Evolutionary conservation across 768 basidiomycete species (phyloP), one percentile per base, ranked within the genome.

Genomic region (Amanita jacksonii): DNA sequence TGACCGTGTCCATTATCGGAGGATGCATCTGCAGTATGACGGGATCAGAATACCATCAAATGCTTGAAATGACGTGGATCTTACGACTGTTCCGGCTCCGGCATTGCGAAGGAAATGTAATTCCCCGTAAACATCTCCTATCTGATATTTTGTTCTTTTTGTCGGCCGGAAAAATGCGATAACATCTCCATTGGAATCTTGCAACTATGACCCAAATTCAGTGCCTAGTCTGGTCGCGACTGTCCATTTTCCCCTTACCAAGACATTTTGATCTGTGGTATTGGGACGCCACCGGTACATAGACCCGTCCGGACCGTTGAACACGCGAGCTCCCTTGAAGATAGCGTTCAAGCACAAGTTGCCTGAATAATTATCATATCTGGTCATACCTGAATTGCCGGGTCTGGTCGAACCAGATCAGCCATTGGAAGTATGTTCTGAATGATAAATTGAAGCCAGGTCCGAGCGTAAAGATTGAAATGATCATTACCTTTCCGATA

Each of bases 1-100:
- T 82, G 49, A 90, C 85, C 35, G 76, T 79, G 68, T 90, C 85
- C 87, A 90, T 90, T 62, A 90, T 80, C 52, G 87, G 87, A 41
- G 85, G 86, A 58, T 87, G 86, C 70, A 78, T 84, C 85, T 87
- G 52, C 16, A 41, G 49, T 36, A 28, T 33, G 42, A 15, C 31
- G 45, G 41, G 50, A 50, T 41, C 34, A 52, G 35, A 30, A 36
- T 40, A 35, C 51, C 47, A 44, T 49, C 33, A 30, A 41, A 41
- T 34, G 37, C 40, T 41, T 40, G 18, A 49, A 39, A 41, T 46
- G 37, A 52, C 55, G 55, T 28, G 51, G 59, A 38, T 57, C 68
- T 64, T 66, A 88, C 87, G 65, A 90, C 84, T 46, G 85, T 85
- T 37, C 86, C 85, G 54, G 78, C 74, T 37, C 88, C 87, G 45